Evolutionary conservation across 805 yeast species (phyloP).

Genomic region (Teunomyces atbi): DNA sequence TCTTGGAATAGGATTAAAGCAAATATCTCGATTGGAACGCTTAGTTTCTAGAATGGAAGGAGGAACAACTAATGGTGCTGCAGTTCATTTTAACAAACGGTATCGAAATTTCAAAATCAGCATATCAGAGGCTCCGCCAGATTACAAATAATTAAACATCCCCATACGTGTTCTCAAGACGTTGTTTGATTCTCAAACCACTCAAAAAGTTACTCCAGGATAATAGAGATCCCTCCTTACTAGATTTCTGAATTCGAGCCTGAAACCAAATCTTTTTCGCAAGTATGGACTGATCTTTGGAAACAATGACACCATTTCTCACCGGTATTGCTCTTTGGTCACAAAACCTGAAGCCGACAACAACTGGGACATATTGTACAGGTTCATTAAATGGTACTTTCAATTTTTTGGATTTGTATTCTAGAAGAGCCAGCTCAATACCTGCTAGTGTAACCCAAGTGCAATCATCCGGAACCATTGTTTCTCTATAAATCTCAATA

Average conservation of each 20-base stretch:
- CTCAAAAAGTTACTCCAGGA: conserved; percentile 10
- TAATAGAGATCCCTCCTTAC: conserved; percentile 6
- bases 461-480: conserved; percentile 32
- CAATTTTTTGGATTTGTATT: conserved; percentile 9
- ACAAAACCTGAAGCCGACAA: conserved; percentile 24
- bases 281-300: conserved; percentile 11
- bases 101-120: conserved; percentile 13
- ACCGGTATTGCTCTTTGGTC: conserved; percentile 22
- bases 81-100: conserved; percentile 13
- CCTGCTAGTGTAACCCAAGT: conserved; percentile 23
- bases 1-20: conserved; percentile 25
- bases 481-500: conserved; percentile 25
- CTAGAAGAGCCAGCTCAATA: conserved; percentile 19
- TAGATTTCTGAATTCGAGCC: conserved; percentile 13
- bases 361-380: conserved; percentile 30
- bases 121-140: conserved; percentile 34
- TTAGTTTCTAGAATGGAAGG: conserved; percentile 16
- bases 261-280: conserved; percentile 27
- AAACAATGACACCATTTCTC: conserved; percentile 27
- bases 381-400: conserved; percentile 4
- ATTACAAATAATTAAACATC: conserved; percentile 18
- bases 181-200: conserved; percentile 15
- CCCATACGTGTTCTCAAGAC: conserved; percentile 10
- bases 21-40: conserved; percentile 17
- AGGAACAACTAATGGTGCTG: conserved; percentile 26